Evolutionary conservation across 192 early-diverging fungal species (phyloP), one percentile per base, ranked within the genome.

Genomic region (Coemansia sp.): DNA sequence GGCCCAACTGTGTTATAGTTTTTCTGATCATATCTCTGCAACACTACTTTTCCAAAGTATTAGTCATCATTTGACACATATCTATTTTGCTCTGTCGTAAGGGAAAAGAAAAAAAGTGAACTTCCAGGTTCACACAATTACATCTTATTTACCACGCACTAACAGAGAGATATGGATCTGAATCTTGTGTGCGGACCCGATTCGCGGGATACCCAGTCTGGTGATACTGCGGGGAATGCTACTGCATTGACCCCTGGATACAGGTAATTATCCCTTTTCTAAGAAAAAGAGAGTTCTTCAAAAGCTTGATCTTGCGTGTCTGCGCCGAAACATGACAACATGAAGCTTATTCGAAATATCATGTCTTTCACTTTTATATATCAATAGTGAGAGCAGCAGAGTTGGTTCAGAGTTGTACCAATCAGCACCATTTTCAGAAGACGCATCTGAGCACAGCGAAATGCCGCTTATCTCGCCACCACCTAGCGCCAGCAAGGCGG

Each of bases 171-270:
- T n/a, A 80, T 80, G 78, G 78, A 80, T 50, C 54, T 80, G 59
- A 80, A 70, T 24, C 54, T 74, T 50, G 78, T 80, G 51, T 80
- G 78, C 27, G 72, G 66, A 14, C 51, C 63, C 14, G 56, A 30
- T 21, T 31, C 63, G 20, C 33, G 10, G 54, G 53, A 6, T 6
- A 11, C 54, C 4, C 63, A 52, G 63, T 32, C 31, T 17, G 63
- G 20, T 19, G 52, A 54, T 20, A 11, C 51, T 19, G 9, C 42
- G 32, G 22, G 39, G 23, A 21, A 0, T 8, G 51, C 62, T 54
- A 33, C 54, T 42, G 63, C 53, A 23, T 31, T 52, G 20, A 36
- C 14, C 52, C 23, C 22, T 54, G 42, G 56, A 3, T n/a, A 4
- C 5, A 57, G 56, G 56, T 57, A 57, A 21, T 4, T 10, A 14